These are phyloP conservation scores for Colletotrichum cereale DNA, from an alignment of 2,329 filamentous ascomycete genomes.

Conservation along the genomic window DNA sequence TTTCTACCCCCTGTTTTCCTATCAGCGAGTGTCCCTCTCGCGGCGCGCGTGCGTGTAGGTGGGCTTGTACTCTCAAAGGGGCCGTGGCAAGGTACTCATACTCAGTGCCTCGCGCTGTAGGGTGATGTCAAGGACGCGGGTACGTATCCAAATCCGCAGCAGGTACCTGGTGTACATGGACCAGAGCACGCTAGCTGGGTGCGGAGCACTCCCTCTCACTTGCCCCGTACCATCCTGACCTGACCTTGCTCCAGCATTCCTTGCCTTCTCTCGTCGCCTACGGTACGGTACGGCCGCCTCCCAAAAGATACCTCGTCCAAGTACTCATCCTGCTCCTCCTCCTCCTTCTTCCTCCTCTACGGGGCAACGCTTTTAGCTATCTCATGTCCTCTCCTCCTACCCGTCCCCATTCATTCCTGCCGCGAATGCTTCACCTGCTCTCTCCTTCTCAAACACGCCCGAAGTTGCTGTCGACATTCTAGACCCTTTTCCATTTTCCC, in stretches of 20 bases:
- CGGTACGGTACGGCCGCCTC: constrained; percentile 17
- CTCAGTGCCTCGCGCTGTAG: not conserved
- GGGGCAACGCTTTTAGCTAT: constrained; percentile 32
- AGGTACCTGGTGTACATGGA: constrained; percentile 8
- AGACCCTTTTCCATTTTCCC: constrained; percentile 5
- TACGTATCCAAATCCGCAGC: not conserved
- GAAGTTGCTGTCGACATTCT: constrained; percentile 13
- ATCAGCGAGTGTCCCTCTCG: constrained; percentile 6
- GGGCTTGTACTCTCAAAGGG: not conserved
- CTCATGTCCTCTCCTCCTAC: constrained; percentile 35
- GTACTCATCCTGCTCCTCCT: not conserved
- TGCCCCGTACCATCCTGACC: constrained; percentile 16
- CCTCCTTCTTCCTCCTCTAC: not conserved
- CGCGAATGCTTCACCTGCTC: constrained; percentile 31
- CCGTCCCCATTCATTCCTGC: constrained; percentile 30
- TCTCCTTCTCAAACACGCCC: constrained; percentile 18
- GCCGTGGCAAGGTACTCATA: constrained; percentile 9
- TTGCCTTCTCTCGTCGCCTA: constrained; percentile 10
- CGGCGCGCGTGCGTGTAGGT: not conserved
- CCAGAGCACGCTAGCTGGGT: not conserved
- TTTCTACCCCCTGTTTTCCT: not conserved
- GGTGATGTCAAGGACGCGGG: not conserved
- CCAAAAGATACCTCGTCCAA: constrained; percentile 12
- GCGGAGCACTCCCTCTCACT: constrained; percentile 14
- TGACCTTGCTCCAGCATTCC: constrained; percentile 19